These are phyloP conservation scores for Blastomyces emzantsi DNA, from an alignment of 2,329 filamentous ascomycete species.

Conservation along the genomic window DNA sequence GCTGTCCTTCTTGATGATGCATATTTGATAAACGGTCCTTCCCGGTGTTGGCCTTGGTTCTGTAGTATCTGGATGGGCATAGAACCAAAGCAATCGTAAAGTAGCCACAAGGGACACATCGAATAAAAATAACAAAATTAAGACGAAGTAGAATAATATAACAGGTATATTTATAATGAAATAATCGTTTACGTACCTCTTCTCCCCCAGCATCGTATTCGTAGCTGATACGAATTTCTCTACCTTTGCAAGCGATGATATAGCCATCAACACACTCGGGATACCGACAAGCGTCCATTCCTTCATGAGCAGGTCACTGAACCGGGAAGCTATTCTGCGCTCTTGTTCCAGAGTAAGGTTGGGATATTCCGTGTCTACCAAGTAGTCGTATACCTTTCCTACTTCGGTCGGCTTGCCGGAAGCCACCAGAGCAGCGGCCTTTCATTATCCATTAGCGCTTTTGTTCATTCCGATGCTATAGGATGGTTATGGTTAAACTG, in stretches of 20 bases:
- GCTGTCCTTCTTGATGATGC: not conserved
- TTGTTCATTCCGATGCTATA: not conserved
- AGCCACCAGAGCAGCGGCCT: slow-evolving; percentile 23
- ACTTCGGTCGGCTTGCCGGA: slow-evolving; percentile 22
- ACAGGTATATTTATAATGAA: not conserved
- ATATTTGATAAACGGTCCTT: not conserved
- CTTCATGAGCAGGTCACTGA: slow-evolving; percentile 27
- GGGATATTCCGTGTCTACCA: slow-evolving; percentile 16
- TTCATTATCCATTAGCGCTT: not conserved
- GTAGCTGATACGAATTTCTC: slow-evolving; percentile 19
- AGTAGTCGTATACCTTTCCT: slow-evolving; percentile 23
- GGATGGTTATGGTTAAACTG: not conserved
- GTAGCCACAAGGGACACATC: not conserved
- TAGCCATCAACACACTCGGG: slow-evolving; percentile 24
- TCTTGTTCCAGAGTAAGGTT: slow-evolving; percentile 15
- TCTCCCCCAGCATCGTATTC: slow-evolving; percentile 14
- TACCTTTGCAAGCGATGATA: slow-evolving; percentile 23
- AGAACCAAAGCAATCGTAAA: not conserved
- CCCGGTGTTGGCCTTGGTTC: too few species aligned
- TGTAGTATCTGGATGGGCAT: not conserved
- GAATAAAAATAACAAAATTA: not conserved
- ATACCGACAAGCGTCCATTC: slow-evolving; percentile 27
- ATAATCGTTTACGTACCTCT: slow-evolving; percentile 14
- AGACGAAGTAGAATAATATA: not conserved
- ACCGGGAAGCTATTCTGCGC: slow-evolving; percentile 15